These are phyloP conservation scores for Novymonas esmeraldas DNA, from an alignment of 208 protist species.

Conservation along the genomic window DNA sequence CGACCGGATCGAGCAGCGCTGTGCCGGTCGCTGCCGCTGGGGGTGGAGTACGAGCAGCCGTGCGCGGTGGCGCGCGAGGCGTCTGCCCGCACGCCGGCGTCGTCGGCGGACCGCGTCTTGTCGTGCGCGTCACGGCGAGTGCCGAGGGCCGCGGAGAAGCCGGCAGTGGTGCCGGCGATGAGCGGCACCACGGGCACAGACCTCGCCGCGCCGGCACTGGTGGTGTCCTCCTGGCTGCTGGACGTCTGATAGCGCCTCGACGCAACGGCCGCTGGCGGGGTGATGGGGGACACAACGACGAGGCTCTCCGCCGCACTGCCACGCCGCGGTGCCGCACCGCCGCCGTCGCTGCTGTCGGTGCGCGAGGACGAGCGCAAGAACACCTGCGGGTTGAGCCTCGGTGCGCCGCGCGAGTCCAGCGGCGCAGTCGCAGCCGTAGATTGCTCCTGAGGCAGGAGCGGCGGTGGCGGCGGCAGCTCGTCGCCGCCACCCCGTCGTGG, in stretches of 20 bases:
- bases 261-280: background rate
- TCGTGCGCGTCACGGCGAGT: too few relatives aligned
- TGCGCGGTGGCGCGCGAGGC: too few relatives aligned
- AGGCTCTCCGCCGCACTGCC: constrained; percentile 17
- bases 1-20: too few relatives aligned
- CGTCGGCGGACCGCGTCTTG: too few relatives aligned
- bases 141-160: background rate
- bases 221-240: background rate
- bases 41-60: too few relatives aligned
- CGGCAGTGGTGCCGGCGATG: background rate
- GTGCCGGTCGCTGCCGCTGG: too few relatives aligned
- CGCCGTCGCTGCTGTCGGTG: constrained; percentile 5
- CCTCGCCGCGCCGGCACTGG: background rate
- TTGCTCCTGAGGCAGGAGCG: background rate
- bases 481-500: too few relatives aligned
- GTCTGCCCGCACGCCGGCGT: too few relatives aligned
- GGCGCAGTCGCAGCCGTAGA: background rate
- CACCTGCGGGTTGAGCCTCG: constrained; percentile 3
- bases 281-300: constrained; percentile 25
- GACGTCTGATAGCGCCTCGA: background rate
- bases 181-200: background rate
- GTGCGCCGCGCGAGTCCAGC: background rate
- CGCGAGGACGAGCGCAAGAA: constrained; percentile 6
- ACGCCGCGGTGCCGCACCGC: background rate
- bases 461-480: background rate